phyloP scores from a whole-genome alignment of 257 asterid species.

The Solanum pimpinellifolium region DNA sequence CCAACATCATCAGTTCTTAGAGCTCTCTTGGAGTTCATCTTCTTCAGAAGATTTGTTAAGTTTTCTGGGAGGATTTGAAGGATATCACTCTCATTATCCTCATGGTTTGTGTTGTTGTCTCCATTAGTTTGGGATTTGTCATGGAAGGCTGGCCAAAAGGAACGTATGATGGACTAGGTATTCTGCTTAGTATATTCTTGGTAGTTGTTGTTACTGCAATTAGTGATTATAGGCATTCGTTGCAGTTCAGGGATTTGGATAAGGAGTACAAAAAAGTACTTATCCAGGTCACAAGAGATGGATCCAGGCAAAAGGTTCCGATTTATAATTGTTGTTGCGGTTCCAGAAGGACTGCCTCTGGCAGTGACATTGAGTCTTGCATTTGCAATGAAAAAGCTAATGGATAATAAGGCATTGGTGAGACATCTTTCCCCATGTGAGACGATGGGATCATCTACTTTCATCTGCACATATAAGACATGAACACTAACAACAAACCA shows the following conservation, averaged over 20 bases:
- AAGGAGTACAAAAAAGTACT: constrained; percentile 48
- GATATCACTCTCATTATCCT: constrained; percentile 62
- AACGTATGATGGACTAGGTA: constrained; percentile 66
- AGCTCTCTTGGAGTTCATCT: no score
- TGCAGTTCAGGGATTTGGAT: constrained; percentile 70
- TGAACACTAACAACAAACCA: constrained; percentile 77
- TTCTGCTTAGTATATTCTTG: constrained; percentile 45
- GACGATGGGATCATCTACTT: constrained; percentile 77
- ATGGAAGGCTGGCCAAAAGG: constrained; percentile 85
- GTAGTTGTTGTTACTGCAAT: constrained; percentile 66
- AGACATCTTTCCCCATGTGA: constrained; percentile 72
- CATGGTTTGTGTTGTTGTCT: constrained; percentile 59
- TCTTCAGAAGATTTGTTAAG: no score
- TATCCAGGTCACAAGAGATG: constrained; percentile 53
- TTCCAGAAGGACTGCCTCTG: no score
- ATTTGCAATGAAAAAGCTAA: constrained; percentile 81
- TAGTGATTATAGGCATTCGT: constrained; percentile 68
- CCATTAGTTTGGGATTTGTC: constrained; percentile 55
- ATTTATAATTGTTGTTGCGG: no score
- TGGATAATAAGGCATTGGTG: constrained; percentile 58
- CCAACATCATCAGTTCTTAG: no score
- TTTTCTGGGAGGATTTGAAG: constrained; percentile 50
- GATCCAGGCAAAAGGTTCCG: no score
- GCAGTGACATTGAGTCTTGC: no score
- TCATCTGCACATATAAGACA: constrained; percentile 77